A percentile compares a stretch with the other conserved stretches of the same genome.
phyloP scores from a whole-genome alignment of 345 rosid species.

The Gossypium sturtianum region DNA sequence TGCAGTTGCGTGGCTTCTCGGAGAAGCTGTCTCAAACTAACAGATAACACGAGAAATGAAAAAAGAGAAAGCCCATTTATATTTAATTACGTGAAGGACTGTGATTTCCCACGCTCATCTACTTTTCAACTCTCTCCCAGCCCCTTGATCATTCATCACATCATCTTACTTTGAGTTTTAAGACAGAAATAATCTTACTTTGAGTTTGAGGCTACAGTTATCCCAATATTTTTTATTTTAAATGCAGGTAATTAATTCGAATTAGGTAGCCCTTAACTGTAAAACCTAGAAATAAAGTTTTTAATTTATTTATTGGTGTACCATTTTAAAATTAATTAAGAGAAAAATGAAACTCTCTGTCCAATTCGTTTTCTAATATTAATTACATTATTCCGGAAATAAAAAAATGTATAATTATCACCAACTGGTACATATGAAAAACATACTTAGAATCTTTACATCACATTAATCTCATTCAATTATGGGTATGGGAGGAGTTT shows the following conservation, averaged over 20 bases:
- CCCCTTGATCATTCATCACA: not conserved
- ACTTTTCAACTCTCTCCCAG: not conserved
- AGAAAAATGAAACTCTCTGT: not conserved
- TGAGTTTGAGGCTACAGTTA: too few species aligned
- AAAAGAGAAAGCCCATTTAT: not conserved
- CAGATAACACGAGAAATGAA: not conserved
- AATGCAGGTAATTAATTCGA: not conserved
- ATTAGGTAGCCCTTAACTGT: not conserved
- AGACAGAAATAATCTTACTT: too few species aligned
- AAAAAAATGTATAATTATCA: not conserved
- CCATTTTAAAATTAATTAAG: not conserved
- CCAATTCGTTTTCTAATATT: not conserved
- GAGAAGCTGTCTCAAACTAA: slow-evolving; percentile 12
- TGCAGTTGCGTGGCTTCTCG: slow-evolving; percentile 15
- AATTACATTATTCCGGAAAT: not conserved
- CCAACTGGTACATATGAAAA: not conserved
- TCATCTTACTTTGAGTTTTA: too few species aligned
- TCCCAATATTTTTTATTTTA: too few species aligned
- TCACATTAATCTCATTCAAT: not conserved
- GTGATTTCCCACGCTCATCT: not conserved
- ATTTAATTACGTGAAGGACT: not conserved
- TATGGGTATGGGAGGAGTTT: not conserved
- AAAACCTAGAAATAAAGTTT: not conserved
- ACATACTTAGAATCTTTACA: not conserved
- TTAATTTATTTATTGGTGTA: not conserved